phyloP scores from a whole-genome alignment of 2,329 filamentous ascomycete species.

The Aspergillus neotritici region DNA sequence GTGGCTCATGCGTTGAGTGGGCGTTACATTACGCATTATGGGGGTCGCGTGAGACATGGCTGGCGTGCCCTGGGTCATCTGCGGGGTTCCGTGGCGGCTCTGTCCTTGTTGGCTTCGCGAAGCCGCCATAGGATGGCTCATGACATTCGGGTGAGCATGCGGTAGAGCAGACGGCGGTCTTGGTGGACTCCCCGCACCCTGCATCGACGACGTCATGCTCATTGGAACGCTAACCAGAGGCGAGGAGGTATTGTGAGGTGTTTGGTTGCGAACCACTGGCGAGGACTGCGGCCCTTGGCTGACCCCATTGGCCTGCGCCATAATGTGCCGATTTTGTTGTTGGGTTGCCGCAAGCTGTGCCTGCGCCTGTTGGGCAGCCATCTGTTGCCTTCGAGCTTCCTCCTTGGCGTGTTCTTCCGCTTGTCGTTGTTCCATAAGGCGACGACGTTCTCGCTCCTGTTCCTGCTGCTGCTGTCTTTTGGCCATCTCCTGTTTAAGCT shows the following conservation, averaged over 20 bases:
- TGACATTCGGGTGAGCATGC: constrained; percentile 42
- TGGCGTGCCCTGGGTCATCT: constrained; percentile 44
- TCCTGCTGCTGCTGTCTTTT: constrained; percentile 46
- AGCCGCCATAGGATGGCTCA: constrained; percentile 42
- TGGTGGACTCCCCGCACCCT: constrained; percentile 43
- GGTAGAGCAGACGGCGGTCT: constrained; percentile 43
- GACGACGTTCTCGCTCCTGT: constrained; percentile 44
- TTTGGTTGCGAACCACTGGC: constrained; percentile 44
- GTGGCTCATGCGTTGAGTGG: constrained; percentile 43
- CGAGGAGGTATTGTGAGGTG: constrained; percentile 42
- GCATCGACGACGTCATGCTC: constrained; percentile 40
- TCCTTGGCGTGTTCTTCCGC: constrained; percentile 41
- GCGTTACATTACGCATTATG: constrained; percentile 44
- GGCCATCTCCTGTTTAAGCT: constrained; percentile 45
- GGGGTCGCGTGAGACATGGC: constrained; percentile 44
- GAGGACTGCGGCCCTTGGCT: constrained; percentile 43
- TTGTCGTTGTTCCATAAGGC: constrained; percentile 39
- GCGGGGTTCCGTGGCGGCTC: constrained; percentile 45
- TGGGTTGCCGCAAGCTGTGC: constrained; percentile 33
- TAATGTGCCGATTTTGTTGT: constrained; percentile 49
- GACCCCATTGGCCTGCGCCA: constrained; percentile 40
- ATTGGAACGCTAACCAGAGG: constrained; percentile 43
- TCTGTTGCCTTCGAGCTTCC: constrained; percentile 34
- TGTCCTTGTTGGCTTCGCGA: constrained; percentile 43
- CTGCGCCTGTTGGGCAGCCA: constrained; percentile 45